These are phyloP conservation scores for Lyophyllum decastes DNA, from an alignment of 768 basidiomycete species.

Conservation along the genomic window DNA sequence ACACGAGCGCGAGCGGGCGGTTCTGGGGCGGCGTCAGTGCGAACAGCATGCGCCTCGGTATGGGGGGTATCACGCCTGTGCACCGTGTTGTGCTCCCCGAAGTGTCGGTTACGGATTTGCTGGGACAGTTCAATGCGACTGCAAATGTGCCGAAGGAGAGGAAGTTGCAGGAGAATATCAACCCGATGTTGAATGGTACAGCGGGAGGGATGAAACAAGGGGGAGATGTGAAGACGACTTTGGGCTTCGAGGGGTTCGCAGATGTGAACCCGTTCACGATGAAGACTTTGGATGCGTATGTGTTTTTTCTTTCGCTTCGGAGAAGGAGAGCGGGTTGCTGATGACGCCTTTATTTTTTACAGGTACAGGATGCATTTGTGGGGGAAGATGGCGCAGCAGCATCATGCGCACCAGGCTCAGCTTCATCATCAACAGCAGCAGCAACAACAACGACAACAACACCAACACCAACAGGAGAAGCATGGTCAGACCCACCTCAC, in stretches of 20 bases:
- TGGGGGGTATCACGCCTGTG: constrained; percentile 77
- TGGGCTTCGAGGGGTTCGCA: constrained; percentile 73
- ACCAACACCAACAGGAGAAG: constrained; percentile 30
- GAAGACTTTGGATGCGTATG: constrained; percentile 81
- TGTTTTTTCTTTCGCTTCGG: constrained; percentile 14
- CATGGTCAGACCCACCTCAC: constrained; percentile 28
- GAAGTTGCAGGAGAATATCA: constrained; percentile 73
- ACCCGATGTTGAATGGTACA: constrained; percentile 62
- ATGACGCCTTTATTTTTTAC: constrained; percentile 8
- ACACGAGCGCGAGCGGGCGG: constrained; percentile 48
- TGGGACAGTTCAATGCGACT: constrained; percentile 13
- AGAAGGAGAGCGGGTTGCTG: neutral
- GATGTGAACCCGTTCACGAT: constrained; percentile 85
- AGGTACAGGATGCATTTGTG: constrained; percentile 90
- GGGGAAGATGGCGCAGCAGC: constrained; percentile 86
- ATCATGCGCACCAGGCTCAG: constrained; percentile 39
- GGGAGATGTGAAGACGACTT: constrained; percentile 14
- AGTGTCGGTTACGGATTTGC: constrained; percentile 26
- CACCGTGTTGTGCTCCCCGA: constrained; percentile 85
- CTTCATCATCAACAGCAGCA: constrained; percentile 30
- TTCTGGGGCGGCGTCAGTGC: constrained; percentile 81
- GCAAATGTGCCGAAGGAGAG: constrained; percentile 2
- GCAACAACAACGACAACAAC: constrained; percentile 25
- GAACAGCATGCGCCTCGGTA: constrained; percentile 21
- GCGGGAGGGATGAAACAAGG: neutral